phyloP scores from a whole-genome alignment of 2,329 filamentous ascomycete species.

The Alternaria viburni region DNA sequence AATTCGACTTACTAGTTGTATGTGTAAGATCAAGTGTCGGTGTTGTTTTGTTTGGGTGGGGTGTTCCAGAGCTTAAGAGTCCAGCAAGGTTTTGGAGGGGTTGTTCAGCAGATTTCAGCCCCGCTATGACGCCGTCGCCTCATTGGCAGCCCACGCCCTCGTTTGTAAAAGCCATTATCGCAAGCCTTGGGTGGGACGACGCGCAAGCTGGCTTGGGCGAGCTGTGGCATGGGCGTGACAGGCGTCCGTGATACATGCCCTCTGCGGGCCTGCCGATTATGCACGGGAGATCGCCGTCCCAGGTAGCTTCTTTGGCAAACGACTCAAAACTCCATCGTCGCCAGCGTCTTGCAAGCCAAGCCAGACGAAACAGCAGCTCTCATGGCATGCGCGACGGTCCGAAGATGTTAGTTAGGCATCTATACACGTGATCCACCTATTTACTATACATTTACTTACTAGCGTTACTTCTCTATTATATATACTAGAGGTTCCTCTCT shows the following conservation, averaged over 20 bases:
- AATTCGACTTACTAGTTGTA: conserved; percentile 43
- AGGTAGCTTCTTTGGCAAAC: neutral
- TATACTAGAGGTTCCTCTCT: too few species aligned
- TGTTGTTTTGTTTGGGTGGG: conserved; percentile 37
- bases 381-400: neutral
- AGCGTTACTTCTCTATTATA: too few species aligned
- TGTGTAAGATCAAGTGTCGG: conserved; percentile 27
- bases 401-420: neutral
- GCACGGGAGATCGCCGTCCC: conserved; percentile 12
- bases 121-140: conserved; percentile 27
- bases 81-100: conserved; percentile 30
- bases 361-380: neutral
- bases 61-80: conserved; percentile 26
- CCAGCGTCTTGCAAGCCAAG: neutral
- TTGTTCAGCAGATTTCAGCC: conserved; percentile 30
- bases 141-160: conserved; percentile 29
- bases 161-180: conserved; percentile 33
- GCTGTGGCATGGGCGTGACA: neutral
- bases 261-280: neutral
- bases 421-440: too few species aligned
- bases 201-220: neutral
- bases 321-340: neutral
- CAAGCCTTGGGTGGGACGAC: conserved; percentile 18
- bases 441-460: too few species aligned
- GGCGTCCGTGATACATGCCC: neutral